These are phyloP conservation scores for Aspergillus candidus DNA, from an alignment of 2,329 filamentous ascomycete species.

Conservation along the genomic window DNA sequence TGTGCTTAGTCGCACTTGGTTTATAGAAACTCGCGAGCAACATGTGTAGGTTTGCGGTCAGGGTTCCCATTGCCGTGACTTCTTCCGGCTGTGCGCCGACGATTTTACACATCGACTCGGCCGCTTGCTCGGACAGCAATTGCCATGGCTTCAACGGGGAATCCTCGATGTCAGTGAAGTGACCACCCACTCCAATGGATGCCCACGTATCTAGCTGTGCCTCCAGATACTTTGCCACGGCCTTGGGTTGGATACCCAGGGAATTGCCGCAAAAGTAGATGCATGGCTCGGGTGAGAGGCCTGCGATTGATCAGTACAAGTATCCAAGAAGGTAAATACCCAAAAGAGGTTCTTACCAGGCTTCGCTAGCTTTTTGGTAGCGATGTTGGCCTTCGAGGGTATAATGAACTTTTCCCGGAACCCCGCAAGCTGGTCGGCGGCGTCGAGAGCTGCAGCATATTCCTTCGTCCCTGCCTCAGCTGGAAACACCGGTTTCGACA, in stretches of 20 bases:
- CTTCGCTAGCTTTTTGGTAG: slow-evolving; percentile 53
- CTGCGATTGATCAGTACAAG: slow-evolving; percentile 16
- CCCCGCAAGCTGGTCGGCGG: slow-evolving; percentile 52
- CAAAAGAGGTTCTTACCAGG: slow-evolving; percentile 18
- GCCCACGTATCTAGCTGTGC: slow-evolving; percentile 77
- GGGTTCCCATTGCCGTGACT: slow-evolving; percentile 78
- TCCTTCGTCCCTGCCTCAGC: slow-evolving; percentile 26
- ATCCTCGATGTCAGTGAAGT: slow-evolving; percentile 64
- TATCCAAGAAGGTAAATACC: background rate
- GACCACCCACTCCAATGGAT: slow-evolving; percentile 72
- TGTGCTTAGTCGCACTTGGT: slow-evolving; percentile 58
- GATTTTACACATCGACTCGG: slow-evolving; percentile 61
- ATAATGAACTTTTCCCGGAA: slow-evolving; percentile 69
- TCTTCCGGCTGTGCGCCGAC: slow-evolving; percentile 67
- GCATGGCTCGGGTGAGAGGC: slow-evolving; percentile 31
- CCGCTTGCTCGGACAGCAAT: slow-evolving; percentile 68
- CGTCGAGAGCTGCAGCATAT: slow-evolving; percentile 50
- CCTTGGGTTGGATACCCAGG: slow-evolving; percentile 72
- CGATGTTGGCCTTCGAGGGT: slow-evolving; percentile 66
- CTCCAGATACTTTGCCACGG: slow-evolving; percentile 58
- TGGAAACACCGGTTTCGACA: slow-evolving; percentile 25
- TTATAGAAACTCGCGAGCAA: slow-evolving; percentile 76
- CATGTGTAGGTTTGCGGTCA: slow-evolving; percentile 74
- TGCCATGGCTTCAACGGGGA: slow-evolving; percentile 68
- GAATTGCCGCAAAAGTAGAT: slow-evolving; percentile 89